Evolutionary conservation across 2,329 filamentous ascomycete genomes (phyloP).

Genomic region (Nemania abortiva): DNA sequence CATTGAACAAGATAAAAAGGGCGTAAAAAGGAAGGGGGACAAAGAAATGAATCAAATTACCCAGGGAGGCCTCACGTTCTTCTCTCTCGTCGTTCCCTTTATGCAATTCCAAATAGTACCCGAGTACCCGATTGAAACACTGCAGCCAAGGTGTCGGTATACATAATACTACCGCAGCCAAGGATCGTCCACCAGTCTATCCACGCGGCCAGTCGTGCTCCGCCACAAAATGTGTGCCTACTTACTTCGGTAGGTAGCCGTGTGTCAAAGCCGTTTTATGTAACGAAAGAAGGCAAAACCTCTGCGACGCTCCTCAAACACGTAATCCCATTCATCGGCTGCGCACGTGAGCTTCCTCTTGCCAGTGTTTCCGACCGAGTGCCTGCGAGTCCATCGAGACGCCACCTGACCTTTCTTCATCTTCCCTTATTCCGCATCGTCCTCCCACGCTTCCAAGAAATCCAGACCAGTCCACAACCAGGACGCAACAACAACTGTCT

Average conservation of each 20-base stretch:
- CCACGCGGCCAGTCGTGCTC: neutral
- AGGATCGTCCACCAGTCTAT: neutral
- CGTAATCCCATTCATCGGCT: neutral
- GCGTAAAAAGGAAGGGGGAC: too few relatives aligned
- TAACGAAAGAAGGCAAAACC: constrained; percentile 17
- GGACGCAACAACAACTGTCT: neutral
- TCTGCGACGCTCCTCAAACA: constrained; percentile 24
- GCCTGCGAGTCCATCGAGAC: neutral
- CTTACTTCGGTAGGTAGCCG: neutral
- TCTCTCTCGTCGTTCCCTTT: neutral
- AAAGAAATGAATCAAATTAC: neutral
- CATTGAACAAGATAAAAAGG: too few relatives aligned
- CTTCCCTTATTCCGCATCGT: neutral
- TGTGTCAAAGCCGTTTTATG: constrained; percentile 9
- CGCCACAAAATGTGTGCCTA: neutral
- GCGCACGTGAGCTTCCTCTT: constrained; percentile 10
- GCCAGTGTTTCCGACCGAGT: constrained; percentile 12
- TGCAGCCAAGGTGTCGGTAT: neutral
- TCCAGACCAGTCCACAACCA: constrained; percentile 5
- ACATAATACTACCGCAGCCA: neutral
- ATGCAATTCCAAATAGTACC: neutral
- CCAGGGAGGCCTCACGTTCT: neutral
- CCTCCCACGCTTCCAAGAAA: neutral
- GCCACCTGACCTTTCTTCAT: neutral
- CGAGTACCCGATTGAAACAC: neutral